Percentiles rank a stretch among this genome's conserved stretches.
phyloP scores from a whole-genome alignment of 176 grass and related monocot genomes.

The Oryza meridionalis region DNA sequence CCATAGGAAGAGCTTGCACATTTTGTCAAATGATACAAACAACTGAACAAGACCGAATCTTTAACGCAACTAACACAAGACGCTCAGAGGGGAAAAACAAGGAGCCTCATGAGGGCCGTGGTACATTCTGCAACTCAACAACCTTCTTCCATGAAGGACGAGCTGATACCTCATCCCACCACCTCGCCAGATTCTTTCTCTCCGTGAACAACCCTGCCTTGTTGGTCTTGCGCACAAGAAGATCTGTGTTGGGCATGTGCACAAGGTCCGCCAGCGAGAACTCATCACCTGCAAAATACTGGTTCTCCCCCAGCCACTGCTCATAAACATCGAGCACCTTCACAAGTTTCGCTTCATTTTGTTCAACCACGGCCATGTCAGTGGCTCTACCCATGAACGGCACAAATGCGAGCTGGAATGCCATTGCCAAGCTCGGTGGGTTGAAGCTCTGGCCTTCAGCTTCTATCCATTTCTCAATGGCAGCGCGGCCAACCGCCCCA shows the following conservation, averaged over 20 bases:
- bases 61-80: slow-evolving; percentile 15
- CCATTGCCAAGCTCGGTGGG: slow-evolving; percentile 64
- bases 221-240: slow-evolving; percentile 50
- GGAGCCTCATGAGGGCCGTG: slow-evolving; percentile 37
- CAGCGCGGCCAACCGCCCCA: slow-evolving; percentile 56
- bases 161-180: slow-evolving; percentile 81
- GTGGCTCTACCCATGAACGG: slow-evolving; percentile 60
- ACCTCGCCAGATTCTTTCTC: slow-evolving; percentile 78
- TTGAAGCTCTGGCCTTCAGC: slow-evolving; percentile 83
- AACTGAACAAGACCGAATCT: background rate
- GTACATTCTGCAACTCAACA: slow-evolving; percentile 59
- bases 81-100: background rate
- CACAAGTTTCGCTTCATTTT: slow-evolving; percentile 69
- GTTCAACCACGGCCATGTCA: slow-evolving; percentile 63
- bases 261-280: slow-evolving; percentile 85
- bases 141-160: slow-evolving; percentile 80
- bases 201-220: slow-evolving; percentile 55
- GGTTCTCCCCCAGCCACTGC: slow-evolving; percentile 59
- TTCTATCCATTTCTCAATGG: slow-evolving; percentile 89
- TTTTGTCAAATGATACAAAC: slow-evolving; percentile 11
- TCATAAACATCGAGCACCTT: slow-evolving; percentile 94
- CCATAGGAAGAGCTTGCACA: background rate
- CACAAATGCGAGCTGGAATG: slow-evolving; percentile 79
- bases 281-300: slow-evolving; percentile 74
- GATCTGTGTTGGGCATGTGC: slow-evolving; percentile 76